Evolutionary conservation across 2,329 filamentous ascomycete species (phyloP).

Genomic region (Sclerotinia spermophila): DNA sequence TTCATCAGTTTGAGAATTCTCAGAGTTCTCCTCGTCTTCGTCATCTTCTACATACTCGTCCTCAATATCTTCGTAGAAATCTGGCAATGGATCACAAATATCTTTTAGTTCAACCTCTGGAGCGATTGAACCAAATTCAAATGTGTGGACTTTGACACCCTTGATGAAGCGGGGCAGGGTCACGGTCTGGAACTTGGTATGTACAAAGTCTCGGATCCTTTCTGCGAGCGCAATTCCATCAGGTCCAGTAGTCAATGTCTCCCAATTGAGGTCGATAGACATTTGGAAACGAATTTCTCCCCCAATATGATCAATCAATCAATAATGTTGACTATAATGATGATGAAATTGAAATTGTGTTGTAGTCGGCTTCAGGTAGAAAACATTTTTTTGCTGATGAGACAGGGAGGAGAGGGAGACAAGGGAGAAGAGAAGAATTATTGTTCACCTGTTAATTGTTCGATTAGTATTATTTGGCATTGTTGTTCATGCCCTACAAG

Average conservation of each 20-base stretch:
- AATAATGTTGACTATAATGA: not conserved
- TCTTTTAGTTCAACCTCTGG: slow-evolving; percentile 92
- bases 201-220: slow-evolving; percentile 86
- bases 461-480: not conserved
- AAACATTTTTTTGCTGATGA: not conserved
- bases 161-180: slow-evolving; percentile 93
- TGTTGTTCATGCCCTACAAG: not conserved
- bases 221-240: slow-evolving; percentile 83
- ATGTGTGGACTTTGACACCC: slow-evolving; percentile 89
- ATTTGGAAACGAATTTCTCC: slow-evolving; percentile 47
- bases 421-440: not conserved
- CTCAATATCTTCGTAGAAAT: slow-evolving; percentile 87
- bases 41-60: slow-evolving; percentile 57
- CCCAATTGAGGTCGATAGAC: slow-evolving; percentile 98
- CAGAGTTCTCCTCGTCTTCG: slow-evolving; percentile 40
- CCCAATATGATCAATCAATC: not conserved
- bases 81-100: slow-evolving; percentile 89
- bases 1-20: slow-evolving; percentile 17
- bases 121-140: slow-evolving; percentile 81
- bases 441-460: not conserved
- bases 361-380: not conserved
- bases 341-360: not conserved
- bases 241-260: slow-evolving; percentile 81
- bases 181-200: slow-evolving; percentile 92
- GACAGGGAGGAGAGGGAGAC: not conserved